phyloP scores from a whole-genome alignment of 2,329 filamentous ascomycete genomes.

The Epichloe hybrida region DNA sequence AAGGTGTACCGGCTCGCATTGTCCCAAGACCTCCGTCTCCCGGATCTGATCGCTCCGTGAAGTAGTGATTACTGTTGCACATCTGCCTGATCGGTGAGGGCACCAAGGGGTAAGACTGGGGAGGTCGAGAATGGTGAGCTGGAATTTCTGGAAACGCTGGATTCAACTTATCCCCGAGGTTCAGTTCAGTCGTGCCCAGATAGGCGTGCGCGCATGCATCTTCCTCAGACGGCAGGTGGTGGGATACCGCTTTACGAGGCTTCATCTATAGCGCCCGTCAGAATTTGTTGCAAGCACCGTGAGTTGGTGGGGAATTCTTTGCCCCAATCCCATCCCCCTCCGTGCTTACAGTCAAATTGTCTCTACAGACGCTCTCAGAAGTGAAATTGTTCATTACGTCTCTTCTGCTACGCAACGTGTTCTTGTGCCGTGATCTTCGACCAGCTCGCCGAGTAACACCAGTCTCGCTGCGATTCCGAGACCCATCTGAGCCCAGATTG shows the following conservation, averaged over 20 bases:
- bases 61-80: background rate
- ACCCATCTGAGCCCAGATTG: background rate
- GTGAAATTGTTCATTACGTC: slow-evolving; percentile 42
- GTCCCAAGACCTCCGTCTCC: background rate
- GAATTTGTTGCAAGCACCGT: background rate
- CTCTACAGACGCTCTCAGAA: slow-evolving; percentile 19
- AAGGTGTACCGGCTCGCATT: background rate
- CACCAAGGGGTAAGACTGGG: background rate
- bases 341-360: slow-evolving; percentile 2
- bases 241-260: background rate
- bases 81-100: background rate
- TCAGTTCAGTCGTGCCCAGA: background rate
- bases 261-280: slow-evolving; percentile 2
- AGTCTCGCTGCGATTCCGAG: background rate
- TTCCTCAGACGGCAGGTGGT: background rate
- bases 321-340: background rate
- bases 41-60: background rate
- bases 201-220: background rate
- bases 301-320: too few relatives aligned
- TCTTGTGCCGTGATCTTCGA: slow-evolving; percentile 7
- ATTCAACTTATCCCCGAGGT: background rate
- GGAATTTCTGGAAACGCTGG: background rate
- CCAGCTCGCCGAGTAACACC: background rate
- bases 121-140: background rate
- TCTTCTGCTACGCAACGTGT: slow-evolving; percentile 22